Evolutionary conservation across 75 land plant genomes (phyloP), one percentile per base, ranked within the genome.

Genomic region (Adiantum capillusveneris): DNA sequence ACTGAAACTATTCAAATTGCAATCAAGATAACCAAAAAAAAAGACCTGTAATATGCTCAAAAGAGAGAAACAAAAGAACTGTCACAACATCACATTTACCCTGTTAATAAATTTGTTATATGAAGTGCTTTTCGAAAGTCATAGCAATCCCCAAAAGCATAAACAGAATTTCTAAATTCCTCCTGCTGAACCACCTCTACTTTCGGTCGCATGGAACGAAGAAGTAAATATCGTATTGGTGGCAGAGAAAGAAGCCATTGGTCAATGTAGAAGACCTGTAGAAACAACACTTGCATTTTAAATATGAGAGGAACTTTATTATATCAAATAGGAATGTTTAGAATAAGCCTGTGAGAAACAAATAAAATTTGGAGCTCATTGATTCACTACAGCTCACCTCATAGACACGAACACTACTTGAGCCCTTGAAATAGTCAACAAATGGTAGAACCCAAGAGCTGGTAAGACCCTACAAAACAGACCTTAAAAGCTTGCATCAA

Each of bases 81-180:
- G 11, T 22, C 17, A 24, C 19, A 54, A 18, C 18, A 24, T 31
- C 24, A 29, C 25, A 28, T 18, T 30, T 95, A 95, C 88, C 99
- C 99, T 22, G 96, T 84, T 14, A 95, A 78, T 62, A 88, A 83
- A 63, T 95, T 95, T 61, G 85, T 58, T 55, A 95, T 86, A 20
- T 76, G 68, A 16, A 95, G 84, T 41, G 73, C 74, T 59, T 95
- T 95, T 46, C 91, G 67, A 57, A 86, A 74, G 63, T 83, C 66
- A 58, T 90, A 95, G 19, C 85, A 79, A 68, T 95, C 99, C 26
- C 99, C 99, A 75, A 95, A 95, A 0, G 86, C 77, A 65, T 90
- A 90, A 20, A 79, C 79, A 57, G 74, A 60, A 49, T 78, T 68
- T 45, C 72, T 70, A 54, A 75, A 71, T 43, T 72, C 67, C 12